These are phyloP conservation scores for Cyclaneusma minus DNA, from an alignment of 2,329 filamentous ascomycete species.

Conservation along the genomic window DNA sequence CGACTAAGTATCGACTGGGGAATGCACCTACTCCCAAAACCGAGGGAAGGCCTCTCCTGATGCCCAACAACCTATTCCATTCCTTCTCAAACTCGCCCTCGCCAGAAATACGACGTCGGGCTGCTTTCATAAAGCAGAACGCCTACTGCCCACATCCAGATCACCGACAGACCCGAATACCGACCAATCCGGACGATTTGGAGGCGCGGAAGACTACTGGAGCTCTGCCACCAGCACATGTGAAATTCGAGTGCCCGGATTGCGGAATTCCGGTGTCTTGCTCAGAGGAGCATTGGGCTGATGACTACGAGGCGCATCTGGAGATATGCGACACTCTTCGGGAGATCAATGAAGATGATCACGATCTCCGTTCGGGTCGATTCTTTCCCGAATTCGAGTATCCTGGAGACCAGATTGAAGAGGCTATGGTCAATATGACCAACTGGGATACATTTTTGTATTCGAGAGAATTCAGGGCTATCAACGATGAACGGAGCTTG, in stretches of 20 bases:
- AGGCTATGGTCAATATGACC: constrained; percentile 88
- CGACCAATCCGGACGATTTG: constrained; percentile 46
- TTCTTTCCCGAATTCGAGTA: constrained; percentile 92
- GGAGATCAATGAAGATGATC: constrained; percentile 96
- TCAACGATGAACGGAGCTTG: constrained; percentile 82
- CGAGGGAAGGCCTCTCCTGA: constrained; percentile 14
- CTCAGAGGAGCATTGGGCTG: constrained; percentile 87
- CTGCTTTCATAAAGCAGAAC: constrained; percentile 83
- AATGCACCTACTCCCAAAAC: constrained; percentile 9
- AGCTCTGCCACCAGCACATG: constrained; percentile 56
- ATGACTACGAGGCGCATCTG: constrained; percentile 85
- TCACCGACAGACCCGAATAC: constrained; percentile 60
- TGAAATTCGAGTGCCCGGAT: constrained; percentile 89
- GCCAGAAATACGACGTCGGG: constrained; percentile 71
- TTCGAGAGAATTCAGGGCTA: constrained; percentile 76
- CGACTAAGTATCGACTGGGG: constrained; percentile 9
- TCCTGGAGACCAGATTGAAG: constrained; percentile 77
- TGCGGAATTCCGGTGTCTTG: constrained; percentile 91
- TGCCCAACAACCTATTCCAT: constrained; percentile 78
- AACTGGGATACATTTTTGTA: constrained; percentile 98
- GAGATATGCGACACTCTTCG: constrained; percentile 82
- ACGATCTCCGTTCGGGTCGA: constrained; percentile 78
- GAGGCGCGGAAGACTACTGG: constrained; percentile 44
- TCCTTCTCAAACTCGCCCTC: constrained; percentile 80
- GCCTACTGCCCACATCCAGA: constrained; percentile 86